Base-by-base conservation (phyloP, 257 asterid species). In the Gentiana straminea region DNA sequence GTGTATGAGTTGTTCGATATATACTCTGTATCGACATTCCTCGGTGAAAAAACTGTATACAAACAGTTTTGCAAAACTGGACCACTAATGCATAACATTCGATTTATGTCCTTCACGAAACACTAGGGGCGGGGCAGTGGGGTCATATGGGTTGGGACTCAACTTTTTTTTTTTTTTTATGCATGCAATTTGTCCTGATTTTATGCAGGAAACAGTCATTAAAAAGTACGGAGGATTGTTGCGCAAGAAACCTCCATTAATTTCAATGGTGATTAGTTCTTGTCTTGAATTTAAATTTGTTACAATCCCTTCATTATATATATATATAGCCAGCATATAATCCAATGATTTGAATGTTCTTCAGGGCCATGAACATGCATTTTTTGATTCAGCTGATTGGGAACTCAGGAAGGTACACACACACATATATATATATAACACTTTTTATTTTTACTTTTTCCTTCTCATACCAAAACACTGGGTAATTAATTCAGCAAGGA, bases 381-480 rank as follows among this genome's bases (percentile, higher is more conserved):
- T 77, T 65, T 89, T 89, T 32, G 95, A 89, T 75, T 88, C 96
- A 49, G 96, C 96, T 5, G 96, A 84, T 60, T 88, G 96, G 96
- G 94, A 86, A 55, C 70, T 89, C 62, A 84, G 89, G 50, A 89
- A 89, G 92, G 95, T 85, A 67, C 54, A 5, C 4, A 32, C 11
- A 3, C 3, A 24, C 24, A 24, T 24, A 24, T 24, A 24, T 24
- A 24, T 24, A 24, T 24, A 24, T 24, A 24, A 24, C 24, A 0
- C 24, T 24, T 24, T 47, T 35, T 38, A 49, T 35, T 57, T 13
- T 13, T 43, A 33, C 51, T 12, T 49, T 59, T 58, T 15, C 6
- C 6, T 38, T 35, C 24, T 24, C 41, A 32, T 41, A 41, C 60
- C 10, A 4, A 8, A 35, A 12, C 10, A 34, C 7, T 5, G 9